phyloP scores from a whole-genome alignment of 345 rosid species.

The Salix arbutifolia region DNA sequence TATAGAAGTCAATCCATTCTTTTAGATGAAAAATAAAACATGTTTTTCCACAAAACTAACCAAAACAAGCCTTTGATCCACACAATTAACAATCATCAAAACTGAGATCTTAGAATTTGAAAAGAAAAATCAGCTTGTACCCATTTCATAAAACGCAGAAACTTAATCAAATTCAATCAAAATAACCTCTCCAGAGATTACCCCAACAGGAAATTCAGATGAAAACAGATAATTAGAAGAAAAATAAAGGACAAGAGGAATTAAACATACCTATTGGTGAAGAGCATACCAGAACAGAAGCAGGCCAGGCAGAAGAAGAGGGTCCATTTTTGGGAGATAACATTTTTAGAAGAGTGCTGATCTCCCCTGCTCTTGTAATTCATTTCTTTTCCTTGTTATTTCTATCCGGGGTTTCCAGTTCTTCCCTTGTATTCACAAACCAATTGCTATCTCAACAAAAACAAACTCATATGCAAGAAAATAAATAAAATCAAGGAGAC shows the following conservation, averaged over 20 bases:
- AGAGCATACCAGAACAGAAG: slow-evolving; percentile 80
- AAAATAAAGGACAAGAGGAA: background rate
- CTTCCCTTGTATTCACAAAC: background rate
- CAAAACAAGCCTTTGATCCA: background rate
- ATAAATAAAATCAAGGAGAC: slow-evolving; percentile 10
- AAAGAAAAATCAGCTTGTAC: background rate
- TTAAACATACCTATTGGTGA: slow-evolving; percentile 69
- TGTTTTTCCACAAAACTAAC: background rate
- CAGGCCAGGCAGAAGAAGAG: slow-evolving; percentile 63
- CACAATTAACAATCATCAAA: background rate
- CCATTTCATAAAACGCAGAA: background rate
- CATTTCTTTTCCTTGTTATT: slow-evolving; percentile 29
- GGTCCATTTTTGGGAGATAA: slow-evolving; percentile 68
- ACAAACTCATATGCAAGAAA: slow-evolving; percentile 16
- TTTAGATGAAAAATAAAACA: background rate
- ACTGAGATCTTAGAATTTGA: slow-evolving; percentile 18
- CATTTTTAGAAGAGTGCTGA: slow-evolving; percentile 35
- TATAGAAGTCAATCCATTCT: background rate
- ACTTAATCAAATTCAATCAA: background rate
- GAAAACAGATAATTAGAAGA: background rate
- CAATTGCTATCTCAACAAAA: slow-evolving; percentile 7
- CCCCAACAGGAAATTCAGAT: background rate
- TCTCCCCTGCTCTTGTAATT: slow-evolving; percentile 70
- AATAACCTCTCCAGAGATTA: background rate
- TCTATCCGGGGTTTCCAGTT: background rate